Conservation (phyloP, 208 protist genomes). For the Trypanosoma theileri region DNA sequence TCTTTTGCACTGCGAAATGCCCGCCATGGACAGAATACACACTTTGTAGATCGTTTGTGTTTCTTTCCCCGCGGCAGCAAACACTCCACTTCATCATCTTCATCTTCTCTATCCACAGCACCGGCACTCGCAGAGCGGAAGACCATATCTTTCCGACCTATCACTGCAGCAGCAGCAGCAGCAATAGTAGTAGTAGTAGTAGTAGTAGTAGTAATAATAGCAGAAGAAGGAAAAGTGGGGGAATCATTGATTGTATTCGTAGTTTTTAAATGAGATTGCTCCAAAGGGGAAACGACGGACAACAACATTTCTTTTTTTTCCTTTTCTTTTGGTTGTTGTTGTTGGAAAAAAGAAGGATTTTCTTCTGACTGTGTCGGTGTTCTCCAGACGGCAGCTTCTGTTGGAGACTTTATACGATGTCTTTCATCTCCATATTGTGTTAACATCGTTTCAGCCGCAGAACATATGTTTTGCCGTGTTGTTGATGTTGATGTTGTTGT, state of each 20-base stretch:
- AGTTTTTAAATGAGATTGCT: no score
- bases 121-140: conserved; percentile 16
- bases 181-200: background rate
- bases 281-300: no score
- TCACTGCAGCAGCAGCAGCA: background rate
- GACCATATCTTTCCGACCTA: background rate
- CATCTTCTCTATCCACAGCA: background rate
- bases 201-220: background rate
- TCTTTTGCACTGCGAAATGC: background rate
- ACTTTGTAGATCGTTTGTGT: background rate
- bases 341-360: background rate
- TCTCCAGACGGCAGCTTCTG: background rate
- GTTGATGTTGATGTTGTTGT: no score
- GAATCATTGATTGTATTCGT: no score
- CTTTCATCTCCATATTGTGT: background rate
- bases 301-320: background rate
- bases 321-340: background rate
- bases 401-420: background rate
- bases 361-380: background rate
- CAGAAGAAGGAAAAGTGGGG: background rate
- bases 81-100: background rate
- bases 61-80: background rate
- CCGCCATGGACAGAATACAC: background rate
- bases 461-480: background rate
- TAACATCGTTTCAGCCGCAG: background rate